Base-by-base conservation (phyloP, 2,329 filamentous ascomycete species). In the Fusarium albosuccineum region DNA sequence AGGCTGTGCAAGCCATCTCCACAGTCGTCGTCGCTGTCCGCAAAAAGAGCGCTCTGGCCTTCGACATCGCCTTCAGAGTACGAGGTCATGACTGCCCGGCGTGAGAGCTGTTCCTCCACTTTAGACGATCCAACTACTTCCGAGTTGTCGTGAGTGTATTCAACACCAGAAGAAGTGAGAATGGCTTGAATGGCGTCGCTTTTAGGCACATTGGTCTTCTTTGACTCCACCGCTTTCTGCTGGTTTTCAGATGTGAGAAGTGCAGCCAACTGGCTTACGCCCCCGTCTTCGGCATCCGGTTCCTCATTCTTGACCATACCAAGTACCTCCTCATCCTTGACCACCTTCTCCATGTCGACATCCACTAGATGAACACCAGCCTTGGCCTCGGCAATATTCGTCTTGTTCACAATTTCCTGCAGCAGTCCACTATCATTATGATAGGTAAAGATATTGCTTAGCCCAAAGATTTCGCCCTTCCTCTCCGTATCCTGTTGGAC, bases 401-500 rank as follows among this genome's bases (percentile, higher is more conserved):
- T 98, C 79, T 97, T 97, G 82, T 98, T 97, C 72, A 99, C 93
- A 70, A 99, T 98, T 57, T 97, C 93, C n/a, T 92, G 88, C 6
- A 98, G 85, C 13, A 97, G 85, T 11, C 97, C 87, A 62, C 92
- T 92, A 68, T 94, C 88, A 48, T 89, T 87, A 66, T 93, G 89
- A 66, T 93, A 97, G 0, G 89, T 89, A 71, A 99, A 93, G 11
- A 99, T 85, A 70, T 99, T 99, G 22, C 86, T 80, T 2, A 98
- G 84, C 0, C 96, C 96, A 70, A 99, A 99, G 22, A 99, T 93
- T 77, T 99, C 96, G 14, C 96, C 96, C 71, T 95, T 95, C 67
- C 94, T 89, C 29, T 88, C 87, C 26, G 88, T 88, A 68, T 93
- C 88, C 64, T 97, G 91, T 79, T 97, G 95, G 0, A 98, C 93